A percentile compares a stretch with the other conserved stretches of the same genome.
These are phyloP conservation scores for Backusella psychrophila DNA, from an alignment of 192 early-diverging fungal genomes.

Conservation along the genomic window DNA sequence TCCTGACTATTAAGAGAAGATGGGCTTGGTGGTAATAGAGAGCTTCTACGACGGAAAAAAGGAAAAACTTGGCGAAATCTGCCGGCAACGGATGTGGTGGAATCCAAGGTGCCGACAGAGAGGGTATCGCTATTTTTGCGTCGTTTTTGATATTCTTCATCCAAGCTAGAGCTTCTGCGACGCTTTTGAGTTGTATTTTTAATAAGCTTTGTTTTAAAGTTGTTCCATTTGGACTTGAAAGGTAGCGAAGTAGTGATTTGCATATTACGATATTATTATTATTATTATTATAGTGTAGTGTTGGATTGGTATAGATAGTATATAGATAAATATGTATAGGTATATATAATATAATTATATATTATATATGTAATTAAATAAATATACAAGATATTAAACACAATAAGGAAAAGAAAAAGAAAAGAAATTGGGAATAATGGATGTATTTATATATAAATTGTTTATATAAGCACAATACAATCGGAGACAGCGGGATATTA, in stretches of 20 bases:
- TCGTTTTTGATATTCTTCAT: not conserved
- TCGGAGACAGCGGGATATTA: not conserved
- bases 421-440: not conserved
- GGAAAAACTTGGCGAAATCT: conserved; percentile 11
- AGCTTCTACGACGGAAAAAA: conserved; percentile 11
- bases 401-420: not conserved
- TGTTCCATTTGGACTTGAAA: conserved; percentile 13
- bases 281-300: not conserved
- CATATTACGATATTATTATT: not conserved
- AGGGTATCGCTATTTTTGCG: conserved; percentile 6
- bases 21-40: not conserved
- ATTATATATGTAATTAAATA: not conserved
- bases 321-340: not conserved
- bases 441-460: not conserved
- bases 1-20: not conserved
- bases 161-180: not conserved
- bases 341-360: not conserved
- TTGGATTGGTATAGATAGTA: not conserved
- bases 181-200: not conserved
- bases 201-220: not conserved
- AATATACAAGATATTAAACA: not conserved
- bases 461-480: not conserved
- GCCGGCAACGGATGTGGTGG: not conserved
- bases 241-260: conserved; percentile 9
- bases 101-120: conserved; percentile 8